Evolutionary conservation across 371 early-diverging fungal genomes (phyloP).

Genomic region (Haplosporangium sp.): DNA sequence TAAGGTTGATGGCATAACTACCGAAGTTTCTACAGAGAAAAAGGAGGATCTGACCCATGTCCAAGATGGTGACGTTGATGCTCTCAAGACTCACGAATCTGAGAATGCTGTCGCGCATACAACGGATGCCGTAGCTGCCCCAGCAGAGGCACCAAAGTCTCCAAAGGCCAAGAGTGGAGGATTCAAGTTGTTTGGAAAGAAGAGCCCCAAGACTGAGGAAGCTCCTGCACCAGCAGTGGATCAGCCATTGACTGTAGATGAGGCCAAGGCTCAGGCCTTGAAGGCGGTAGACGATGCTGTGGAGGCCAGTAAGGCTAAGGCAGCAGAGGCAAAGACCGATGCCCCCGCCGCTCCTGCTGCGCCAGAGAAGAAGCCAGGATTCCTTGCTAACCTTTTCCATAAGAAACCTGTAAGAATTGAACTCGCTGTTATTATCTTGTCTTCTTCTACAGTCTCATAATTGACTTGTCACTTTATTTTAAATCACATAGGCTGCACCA

Average conservation of each 20-base stretch:
- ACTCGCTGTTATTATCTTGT: not conserved
- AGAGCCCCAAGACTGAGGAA: conserved; percentile 43
- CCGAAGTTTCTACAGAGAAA: conserved; percentile 50
- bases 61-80: conserved; percentile 49
- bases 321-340: conserved; percentile 40
- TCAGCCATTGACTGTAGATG: conserved; percentile 44
- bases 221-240: conserved; percentile 27
- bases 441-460: not conserved
- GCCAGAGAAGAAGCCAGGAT: conserved; percentile 52
- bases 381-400: conserved; percentile 41
- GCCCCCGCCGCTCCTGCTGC: conserved; percentile 34
- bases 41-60: conserved; percentile 56
- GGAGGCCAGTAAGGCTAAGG: conserved; percentile 50
- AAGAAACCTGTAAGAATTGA: conserved; percentile 45
- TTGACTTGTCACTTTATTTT: not conserved
- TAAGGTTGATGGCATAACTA: conserved; percentile 51
- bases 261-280: conserved; percentile 50
- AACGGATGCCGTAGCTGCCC: conserved; percentile 41
- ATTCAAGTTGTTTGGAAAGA: conserved; percentile 55
- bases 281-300: conserved; percentile 56
- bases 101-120: conserved; percentile 52
- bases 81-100: conserved; percentile 56
- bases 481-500: conserved; percentile 24
- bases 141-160: conserved; percentile 39
- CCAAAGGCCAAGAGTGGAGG: conserved; percentile 52